A percentile compares a stretch with the other conserved stretches of the same genome.
These are phyloP conservation scores for Dactylonectria estremocensis DNA, from an alignment of 2,329 filamentous ascomycete species.

Conservation along the genomic window DNA sequence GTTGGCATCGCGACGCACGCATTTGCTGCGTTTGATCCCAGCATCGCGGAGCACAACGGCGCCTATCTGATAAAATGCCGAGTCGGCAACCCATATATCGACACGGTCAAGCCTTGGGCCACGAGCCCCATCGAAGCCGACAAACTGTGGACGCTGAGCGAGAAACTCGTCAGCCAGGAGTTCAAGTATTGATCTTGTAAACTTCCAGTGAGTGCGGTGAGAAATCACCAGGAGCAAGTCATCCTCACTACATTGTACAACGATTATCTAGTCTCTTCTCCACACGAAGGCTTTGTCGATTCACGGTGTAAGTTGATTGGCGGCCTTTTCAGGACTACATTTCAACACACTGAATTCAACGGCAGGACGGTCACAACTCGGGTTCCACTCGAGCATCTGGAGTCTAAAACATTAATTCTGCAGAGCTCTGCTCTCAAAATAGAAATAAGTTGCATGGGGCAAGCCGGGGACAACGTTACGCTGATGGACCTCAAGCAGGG, in stretches of 20 bases:
- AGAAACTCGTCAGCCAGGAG: slow-evolving; percentile 60
- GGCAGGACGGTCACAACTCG: no score
- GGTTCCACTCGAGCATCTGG: not conserved
- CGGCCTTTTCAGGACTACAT: not conserved
- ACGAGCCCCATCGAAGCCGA: slow-evolving; percentile 56
- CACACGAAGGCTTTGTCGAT: not conserved
- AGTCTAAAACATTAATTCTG: not conserved
- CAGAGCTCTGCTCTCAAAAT: no score
- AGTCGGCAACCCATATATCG: slow-evolving; percentile 49
- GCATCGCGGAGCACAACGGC: slow-evolving; percentile 52
- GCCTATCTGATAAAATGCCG: slow-evolving; percentile 53
- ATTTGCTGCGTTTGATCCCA: slow-evolving; percentile 57
- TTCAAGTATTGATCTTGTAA: slow-evolving; percentile 50
- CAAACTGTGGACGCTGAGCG: slow-evolving; percentile 63
- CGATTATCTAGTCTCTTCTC: not conserved
- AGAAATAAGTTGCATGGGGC: not conserved
- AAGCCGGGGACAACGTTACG: not conserved
- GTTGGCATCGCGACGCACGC: slow-evolving; percentile 54
- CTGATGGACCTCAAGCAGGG: not conserved
- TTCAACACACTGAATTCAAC: not conserved
- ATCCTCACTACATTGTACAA: not conserved
- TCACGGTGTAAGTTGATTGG: slow-evolving; percentile 24
- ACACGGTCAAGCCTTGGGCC: slow-evolving; percentile 51
- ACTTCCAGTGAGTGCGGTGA: not conserved
- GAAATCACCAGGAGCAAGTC: no score